These are phyloP conservation scores for Leptographium galeiforme DNA, from an alignment of 2,329 filamentous ascomycete species.

Conservation along the genomic window DNA sequence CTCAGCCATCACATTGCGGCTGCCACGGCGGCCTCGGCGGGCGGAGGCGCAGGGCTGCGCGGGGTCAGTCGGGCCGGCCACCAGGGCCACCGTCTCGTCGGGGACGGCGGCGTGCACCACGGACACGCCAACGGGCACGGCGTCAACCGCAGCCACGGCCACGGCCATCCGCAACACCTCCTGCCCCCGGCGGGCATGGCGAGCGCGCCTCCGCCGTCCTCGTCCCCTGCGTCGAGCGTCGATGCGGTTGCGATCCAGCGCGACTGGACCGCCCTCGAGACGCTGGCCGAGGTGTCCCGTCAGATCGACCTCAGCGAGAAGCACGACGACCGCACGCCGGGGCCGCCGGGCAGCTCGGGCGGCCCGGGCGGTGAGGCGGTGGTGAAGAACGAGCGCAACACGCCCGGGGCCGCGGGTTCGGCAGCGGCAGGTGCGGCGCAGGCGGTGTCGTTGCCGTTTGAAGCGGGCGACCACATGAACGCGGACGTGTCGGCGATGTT, in stretches of 20 bases:
- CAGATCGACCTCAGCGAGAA: constrained; percentile 58
- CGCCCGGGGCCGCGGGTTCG: background rate
- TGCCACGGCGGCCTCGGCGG: constrained; percentile 11
- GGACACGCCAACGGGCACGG: background rate
- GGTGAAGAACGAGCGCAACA: background rate
- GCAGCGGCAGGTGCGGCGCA: background rate
- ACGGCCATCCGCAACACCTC: constrained; percentile 8
- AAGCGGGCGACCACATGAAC: background rate
- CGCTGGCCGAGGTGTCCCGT: constrained; percentile 75
- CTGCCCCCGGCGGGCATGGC: constrained; percentile 8
- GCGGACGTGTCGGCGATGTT: background rate
- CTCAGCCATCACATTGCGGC: constrained; percentile 29
- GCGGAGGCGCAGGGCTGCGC: background rate
- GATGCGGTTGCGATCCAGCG: constrained; percentile 30
- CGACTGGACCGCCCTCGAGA: constrained; percentile 70
- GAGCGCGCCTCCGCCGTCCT: constrained; percentile 1
- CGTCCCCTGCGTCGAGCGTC: constrained; percentile 9
- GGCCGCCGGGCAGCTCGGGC: constrained; percentile 20
- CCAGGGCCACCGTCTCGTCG: background rate
- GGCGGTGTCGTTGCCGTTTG: background rate
- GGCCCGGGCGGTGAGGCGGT: constrained; percentile 15
- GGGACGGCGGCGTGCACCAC: background rate
- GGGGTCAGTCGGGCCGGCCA: background rate
- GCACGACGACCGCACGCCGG: constrained; percentile 35
- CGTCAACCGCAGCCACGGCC: constrained; percentile 1